Base-by-base conservation (phyloP, 768 basidiomycete genomes). In the Leccinum aurantiacum region DNA sequence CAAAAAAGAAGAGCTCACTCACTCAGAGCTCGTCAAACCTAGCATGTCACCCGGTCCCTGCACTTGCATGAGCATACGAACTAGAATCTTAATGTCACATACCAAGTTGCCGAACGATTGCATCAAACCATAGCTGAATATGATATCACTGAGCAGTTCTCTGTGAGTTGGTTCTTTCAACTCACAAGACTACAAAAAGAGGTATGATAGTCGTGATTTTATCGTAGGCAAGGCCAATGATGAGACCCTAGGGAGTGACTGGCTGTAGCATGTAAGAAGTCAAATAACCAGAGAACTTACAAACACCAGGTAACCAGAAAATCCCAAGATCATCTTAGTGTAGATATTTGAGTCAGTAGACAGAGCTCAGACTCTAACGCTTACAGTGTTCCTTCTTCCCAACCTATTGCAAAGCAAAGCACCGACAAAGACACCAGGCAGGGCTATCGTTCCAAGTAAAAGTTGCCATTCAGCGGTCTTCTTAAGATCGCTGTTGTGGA, bases 11-110 rank as follows among this genome's bases (percentile, higher is more conserved):
- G 8, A 49, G 22, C 17, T 4, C 22, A 77, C 84, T 73, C 66
- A 86, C 84, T 88, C 88, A 17, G 83, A 82, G 54, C 84, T 85
- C 53, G 85, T 83, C 47, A 88, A 78, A 53, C 86, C 85, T 10
- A 87, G 70, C 84, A 88, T 88, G 65, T 89, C 82, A 22, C 89
- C 89, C 3, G 88, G 88, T 17, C 88, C 88, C 84, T 86, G 62
- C 24, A 58, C 19, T 24, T 27, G 17, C 13, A 52, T 75, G 13
- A 69, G 50, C 24, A 31, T 53, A 50, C 9, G 24, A 46, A 53
- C 14, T n/a, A 24, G 31, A 60, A 27, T 13, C 41, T 29, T 22
- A 38, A 37, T 46, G 37, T 15, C 19, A 67, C 75, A 41, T 67
- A 82, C 84, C 74, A 89, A 52, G 65, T 89, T 89, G n/a, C 87